Conservation (phyloP, 2,329 filamentous ascomycete genomes). For the Didymella segeticola region DNA sequence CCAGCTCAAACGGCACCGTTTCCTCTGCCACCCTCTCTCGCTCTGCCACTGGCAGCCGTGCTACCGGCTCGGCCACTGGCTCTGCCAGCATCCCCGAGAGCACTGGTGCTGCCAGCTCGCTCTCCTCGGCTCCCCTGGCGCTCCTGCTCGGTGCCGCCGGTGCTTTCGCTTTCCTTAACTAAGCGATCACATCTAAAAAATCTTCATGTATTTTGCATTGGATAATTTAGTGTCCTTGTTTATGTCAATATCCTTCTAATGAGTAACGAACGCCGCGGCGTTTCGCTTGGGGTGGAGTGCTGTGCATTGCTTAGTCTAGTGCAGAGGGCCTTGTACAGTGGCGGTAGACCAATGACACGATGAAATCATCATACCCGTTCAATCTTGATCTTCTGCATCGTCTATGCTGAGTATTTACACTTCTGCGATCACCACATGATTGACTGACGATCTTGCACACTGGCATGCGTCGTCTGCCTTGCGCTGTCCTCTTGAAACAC, state of each 20-base stretch:
- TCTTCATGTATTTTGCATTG: slow-evolving; percentile 28
- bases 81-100: slow-evolving; percentile 24
- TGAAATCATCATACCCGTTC: slow-evolving; percentile 15
- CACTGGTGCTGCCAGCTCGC: slow-evolving; percentile 47
- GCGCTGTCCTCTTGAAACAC: slow-evolving; percentile 3
- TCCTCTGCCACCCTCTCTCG: slow-evolving; percentile 32
- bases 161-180: slow-evolving; percentile 51
- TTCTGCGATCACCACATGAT: not conserved
- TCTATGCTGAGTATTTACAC: not conserved
- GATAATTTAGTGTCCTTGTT: slow-evolving; percentile 22
- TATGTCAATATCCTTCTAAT: slow-evolving; percentile 25
- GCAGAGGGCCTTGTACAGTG: slow-evolving; percentile 35
- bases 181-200: slow-evolving; percentile 25
- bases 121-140: slow-evolving; percentile 27
- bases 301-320: slow-evolving; percentile 35
- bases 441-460: not conserved
- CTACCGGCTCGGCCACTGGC: slow-evolving; percentile 25
- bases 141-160: slow-evolving; percentile 49
- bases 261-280: slow-evolving; percentile 19
- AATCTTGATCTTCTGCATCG: slow-evolving; percentile 1
- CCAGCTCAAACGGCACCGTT: slow-evolving; percentile 38
- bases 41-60: slow-evolving; percentile 22
- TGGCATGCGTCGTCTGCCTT: not conserved
- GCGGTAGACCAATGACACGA: slow-evolving; percentile 25
- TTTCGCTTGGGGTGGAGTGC: slow-evolving; percentile 19